These are phyloP conservation scores for Nyctanthes arbortristis DNA, from an alignment of 257 asterid species.

Conservation along the genomic window DNA sequence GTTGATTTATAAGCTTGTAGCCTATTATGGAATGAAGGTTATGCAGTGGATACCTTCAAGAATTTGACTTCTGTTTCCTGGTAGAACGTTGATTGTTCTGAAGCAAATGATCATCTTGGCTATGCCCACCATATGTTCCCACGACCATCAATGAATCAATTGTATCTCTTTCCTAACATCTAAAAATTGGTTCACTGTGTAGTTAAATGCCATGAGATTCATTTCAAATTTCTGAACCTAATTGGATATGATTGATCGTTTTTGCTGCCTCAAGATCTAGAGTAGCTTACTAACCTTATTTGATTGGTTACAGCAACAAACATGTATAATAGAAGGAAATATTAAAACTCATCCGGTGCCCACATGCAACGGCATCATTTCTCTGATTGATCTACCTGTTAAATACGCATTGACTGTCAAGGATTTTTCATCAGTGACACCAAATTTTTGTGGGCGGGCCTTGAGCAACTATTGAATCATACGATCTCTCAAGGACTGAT, in stretches of 20 bases:
- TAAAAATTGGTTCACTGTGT: conserved; percentile 12
- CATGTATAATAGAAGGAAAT: conserved; percentile 4
- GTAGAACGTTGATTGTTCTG: conserved; percentile 78
- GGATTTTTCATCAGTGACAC: conserved; percentile 14
- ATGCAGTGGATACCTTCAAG: conserved; percentile 96
- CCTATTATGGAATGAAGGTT: conserved; percentile 93
- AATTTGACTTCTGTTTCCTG: conserved; percentile 78
- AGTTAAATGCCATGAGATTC: conserved; percentile 15
- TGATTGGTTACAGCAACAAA: conserved; percentile 9
- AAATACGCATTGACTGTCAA: conserved; percentile 6
- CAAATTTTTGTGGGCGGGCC: conserved; percentile 68
- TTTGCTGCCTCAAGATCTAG: conserved; percentile 6
- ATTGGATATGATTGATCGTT: conserved; percentile 14
- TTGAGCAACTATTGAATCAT: conserved; percentile 78
- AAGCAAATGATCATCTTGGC: conserved; percentile 87
- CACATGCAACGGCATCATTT: background rate
- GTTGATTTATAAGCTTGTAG: conserved; percentile 67
- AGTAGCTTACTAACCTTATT: conserved; percentile 14
- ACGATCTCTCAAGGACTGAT: conserved; percentile 68
- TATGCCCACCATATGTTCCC: conserved; percentile 69
- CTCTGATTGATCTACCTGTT: background rate
- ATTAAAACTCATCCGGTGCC: conserved; percentile 16
- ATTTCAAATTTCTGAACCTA: conserved; percentile 1
- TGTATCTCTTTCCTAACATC: conserved; percentile 13
- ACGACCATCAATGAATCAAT: conserved; percentile 23